These are phyloP conservation scores for Cladophialophora yegresii DNA, from an alignment of 2,329 filamentous ascomycete genomes.

Conservation along the genomic window DNA sequence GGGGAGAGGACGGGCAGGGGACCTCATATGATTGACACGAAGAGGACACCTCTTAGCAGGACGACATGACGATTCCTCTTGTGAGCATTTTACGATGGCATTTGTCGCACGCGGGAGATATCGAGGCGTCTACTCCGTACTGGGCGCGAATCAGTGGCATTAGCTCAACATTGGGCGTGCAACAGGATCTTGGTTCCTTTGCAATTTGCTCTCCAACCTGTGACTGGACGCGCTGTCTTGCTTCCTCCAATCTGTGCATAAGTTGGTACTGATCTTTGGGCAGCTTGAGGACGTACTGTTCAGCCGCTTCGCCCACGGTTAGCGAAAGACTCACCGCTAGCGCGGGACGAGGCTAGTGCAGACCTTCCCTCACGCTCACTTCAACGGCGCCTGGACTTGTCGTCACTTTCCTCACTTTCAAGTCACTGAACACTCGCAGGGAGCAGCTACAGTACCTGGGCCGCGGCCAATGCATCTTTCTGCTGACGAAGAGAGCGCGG, in stretches of 20 bases:
- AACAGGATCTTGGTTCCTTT: not conserved
- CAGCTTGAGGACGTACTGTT: not conserved
- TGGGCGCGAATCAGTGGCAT: not conserved
- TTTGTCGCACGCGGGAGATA: not conserved
- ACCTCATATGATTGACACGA: not conserved
- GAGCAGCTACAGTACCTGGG: not conserved
- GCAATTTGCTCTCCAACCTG: not conserved
- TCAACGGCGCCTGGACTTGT: not conserved
- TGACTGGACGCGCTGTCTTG: not conserved
- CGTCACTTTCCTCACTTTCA: not conserved
- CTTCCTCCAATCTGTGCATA: not conserved
- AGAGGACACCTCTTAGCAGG: not conserved
- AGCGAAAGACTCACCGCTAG: not conserved
- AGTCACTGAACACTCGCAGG: not conserved
- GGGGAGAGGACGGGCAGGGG: not conserved
- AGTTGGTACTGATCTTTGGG: not conserved
- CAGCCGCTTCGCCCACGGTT: not conserved
- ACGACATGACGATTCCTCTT: not conserved
- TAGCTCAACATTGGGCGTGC: slow-evolving; percentile 1
- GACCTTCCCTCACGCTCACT: too few species aligned
- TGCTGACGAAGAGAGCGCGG: not conserved
- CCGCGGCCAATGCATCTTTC: not conserved
- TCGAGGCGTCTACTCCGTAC: not conserved
- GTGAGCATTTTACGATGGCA: not conserved
- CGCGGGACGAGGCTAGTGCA: not conserved